Percentiles rank a stretch among this genome's conserved stretches.
phyloP scores from a whole-genome alignment of 306 rosid species.

The Acmispon strigosus region DNA sequence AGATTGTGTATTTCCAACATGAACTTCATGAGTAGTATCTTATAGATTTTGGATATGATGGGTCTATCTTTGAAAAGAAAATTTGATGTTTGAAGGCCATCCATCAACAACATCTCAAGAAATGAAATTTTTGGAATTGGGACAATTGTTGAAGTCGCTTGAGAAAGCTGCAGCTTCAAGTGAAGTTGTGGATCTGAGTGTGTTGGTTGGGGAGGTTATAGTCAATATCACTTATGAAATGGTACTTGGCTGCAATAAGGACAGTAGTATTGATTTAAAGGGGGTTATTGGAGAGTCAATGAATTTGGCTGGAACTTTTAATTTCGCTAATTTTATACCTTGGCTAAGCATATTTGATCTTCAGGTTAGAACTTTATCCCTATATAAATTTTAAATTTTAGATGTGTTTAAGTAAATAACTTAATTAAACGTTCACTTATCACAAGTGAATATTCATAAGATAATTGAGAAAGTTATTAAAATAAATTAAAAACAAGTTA shows the following conservation, averaged over 20 bases:
- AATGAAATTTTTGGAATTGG: not conserved
- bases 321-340: constrained; percentile 34
- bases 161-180: not conserved
- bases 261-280: constrained; percentile 19
- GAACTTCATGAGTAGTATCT: too few species aligned
- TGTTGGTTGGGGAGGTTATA: not conserved
- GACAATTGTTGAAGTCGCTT: not conserved
- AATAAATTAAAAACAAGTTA: too few species aligned
- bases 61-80: too few species aligned
- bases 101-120: too few species aligned
- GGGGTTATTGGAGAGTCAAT: not conserved
- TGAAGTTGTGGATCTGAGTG: constrained; percentile 27
- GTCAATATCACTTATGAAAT: constrained; percentile 16
- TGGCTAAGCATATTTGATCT: constrained; percentile 26
- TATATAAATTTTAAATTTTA: too few species aligned
- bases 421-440: too few species aligned
- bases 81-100: too few species aligned
- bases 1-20: not conserved
- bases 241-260: constrained; percentile 17
- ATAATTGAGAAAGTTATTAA: too few species aligned
- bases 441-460: too few species aligned
- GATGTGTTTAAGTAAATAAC: too few species aligned
- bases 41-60: not conserved
- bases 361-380: constrained; percentile 27
- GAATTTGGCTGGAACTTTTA: constrained; percentile 22